These are phyloP conservation scores for Rhodocollybia butyracea DNA, from an alignment of 768 basidiomycete genomes.

Conservation along the genomic window DNA sequence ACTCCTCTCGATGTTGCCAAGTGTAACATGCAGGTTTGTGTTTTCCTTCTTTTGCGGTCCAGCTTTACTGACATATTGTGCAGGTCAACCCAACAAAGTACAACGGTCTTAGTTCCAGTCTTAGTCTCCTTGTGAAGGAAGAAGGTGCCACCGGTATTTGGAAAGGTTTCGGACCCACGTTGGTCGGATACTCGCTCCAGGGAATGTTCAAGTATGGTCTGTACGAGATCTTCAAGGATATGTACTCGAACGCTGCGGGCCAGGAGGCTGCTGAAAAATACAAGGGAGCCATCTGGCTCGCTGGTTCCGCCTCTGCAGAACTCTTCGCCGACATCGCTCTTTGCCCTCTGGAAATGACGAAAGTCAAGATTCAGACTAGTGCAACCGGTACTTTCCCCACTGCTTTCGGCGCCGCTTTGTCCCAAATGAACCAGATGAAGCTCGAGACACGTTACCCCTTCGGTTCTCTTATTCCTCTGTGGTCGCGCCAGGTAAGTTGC, in stretches of 20 bases:
- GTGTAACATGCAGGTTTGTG: slow-evolving; percentile 85
- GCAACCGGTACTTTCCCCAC: slow-evolving; percentile 74
- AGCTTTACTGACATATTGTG: background rate
- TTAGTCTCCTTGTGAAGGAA: slow-evolving; percentile 68
- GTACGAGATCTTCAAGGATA: slow-evolving; percentile 95
- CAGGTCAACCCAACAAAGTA: slow-evolving; percentile 79
- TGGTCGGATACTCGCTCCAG: slow-evolving; percentile 92
- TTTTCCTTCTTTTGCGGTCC: slow-evolving; percentile 2
- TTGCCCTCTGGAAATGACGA: slow-evolving; percentile 92
- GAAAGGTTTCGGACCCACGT: slow-evolving; percentile 93
- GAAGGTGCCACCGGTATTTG: slow-evolving; percentile 86
- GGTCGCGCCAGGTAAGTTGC: slow-evolving; percentile 75
- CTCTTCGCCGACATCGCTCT: slow-evolving; percentile 96
- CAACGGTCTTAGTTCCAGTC: slow-evolving; percentile 57
- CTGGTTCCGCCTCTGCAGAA: slow-evolving; percentile 91
- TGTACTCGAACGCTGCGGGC: slow-evolving; percentile 86
- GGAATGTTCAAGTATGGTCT: slow-evolving; percentile 99
- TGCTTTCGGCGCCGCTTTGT: slow-evolving; percentile 65
- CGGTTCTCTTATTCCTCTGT: slow-evolving; percentile 80
- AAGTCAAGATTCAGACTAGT: slow-evolving; percentile 88
- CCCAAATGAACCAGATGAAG: slow-evolving; percentile 65
- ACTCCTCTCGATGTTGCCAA: slow-evolving; percentile 87
- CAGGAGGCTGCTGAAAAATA: slow-evolving; percentile 77
- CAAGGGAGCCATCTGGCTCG: slow-evolving; percentile 91
- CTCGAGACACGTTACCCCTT: slow-evolving; percentile 80